Conservation (phyloP, 108 stramenopile genomes). For the Cyclostephanos tholiformis region DNA sequence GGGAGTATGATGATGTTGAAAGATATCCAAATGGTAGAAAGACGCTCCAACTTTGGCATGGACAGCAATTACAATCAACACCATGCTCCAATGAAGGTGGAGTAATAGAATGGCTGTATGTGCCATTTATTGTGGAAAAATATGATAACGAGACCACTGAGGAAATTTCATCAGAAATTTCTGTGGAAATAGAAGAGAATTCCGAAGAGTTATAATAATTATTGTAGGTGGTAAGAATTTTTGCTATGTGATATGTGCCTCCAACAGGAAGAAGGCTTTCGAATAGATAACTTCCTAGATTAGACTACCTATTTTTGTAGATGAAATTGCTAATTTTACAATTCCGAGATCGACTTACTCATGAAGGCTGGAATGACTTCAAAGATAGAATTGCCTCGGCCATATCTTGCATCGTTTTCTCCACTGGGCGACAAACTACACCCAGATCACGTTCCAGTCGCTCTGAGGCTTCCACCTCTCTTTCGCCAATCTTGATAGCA, state of each 20-base stretch:
- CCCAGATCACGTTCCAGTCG: conserved; percentile 58
- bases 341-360: no score
- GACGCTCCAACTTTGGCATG: conserved; percentile 59
- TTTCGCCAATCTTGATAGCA: conserved; percentile 75
- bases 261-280: no score
- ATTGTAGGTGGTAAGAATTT: background rate
- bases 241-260: no score
- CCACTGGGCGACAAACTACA: conserved; percentile 57
- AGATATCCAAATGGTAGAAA: conserved; percentile 41
- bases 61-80: conserved; percentile 68
- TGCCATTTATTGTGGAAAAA: conserved; percentile 75
- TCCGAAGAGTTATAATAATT: conserved; percentile 33
- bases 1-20: conserved; percentile 48
- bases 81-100: conserved; percentile 76
- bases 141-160: conserved; percentile 46
- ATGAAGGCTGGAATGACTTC: no score
- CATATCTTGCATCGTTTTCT: conserved; percentile 81
- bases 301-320: no score
- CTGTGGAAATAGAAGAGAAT: background rate
- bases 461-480: conserved; percentile 65
- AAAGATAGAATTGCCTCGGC: conserved; percentile 43
- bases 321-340: no score
- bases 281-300: no score
- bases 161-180: conserved; percentile 11
- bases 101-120: conserved; percentile 76